A percentile compares a stretch with the other conserved stretches of the same genome.
phyloP scores from a whole-genome alignment of 2,329 filamentous ascomycete genomes.

The Talaromyces islandicus region DNA sequence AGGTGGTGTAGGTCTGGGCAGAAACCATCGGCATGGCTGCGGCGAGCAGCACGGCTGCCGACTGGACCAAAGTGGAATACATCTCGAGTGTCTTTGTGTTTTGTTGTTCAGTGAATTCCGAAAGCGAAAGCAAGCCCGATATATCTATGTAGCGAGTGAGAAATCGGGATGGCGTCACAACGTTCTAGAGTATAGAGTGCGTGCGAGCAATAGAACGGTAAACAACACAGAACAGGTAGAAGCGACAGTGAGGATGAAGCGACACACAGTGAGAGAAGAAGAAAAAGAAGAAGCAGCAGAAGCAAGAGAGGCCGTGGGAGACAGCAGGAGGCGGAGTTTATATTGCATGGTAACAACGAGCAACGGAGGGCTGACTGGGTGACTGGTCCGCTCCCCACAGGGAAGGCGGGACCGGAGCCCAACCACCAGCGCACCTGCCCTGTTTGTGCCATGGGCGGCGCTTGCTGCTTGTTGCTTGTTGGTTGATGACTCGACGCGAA shows the following conservation, averaged over 20 bases:
- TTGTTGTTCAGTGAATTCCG: not conserved
- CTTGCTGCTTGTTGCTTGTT: not conserved
- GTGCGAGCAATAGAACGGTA: not conserved
- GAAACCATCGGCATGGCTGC: constrained; percentile 24
- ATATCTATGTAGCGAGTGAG: not conserved
- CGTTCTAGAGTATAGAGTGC: not conserved
- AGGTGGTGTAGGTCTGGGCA: constrained; percentile 70
- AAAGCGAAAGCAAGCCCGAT: not conserved
- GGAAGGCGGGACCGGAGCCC: not conserved
- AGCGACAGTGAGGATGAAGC: not conserved
- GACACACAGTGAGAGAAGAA: not conserved
- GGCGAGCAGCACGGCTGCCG: constrained; percentile 22
- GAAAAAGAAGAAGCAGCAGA: not conserved
- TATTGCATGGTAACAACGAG: not conserved
- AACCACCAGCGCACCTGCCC: not conserved
- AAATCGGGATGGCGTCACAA: not conserved
- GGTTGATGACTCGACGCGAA: not conserved
- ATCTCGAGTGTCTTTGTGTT: constrained; percentile 15
- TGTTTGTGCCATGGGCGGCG: not conserved
- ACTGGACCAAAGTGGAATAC: constrained; percentile 22
- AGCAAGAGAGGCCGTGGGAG: not conserved
- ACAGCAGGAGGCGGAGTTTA: not conserved
- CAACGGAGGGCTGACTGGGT: not conserved
- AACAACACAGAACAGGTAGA: not conserved
- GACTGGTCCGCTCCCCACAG: not conserved